Evolutionary conservation across 306 rosid species (phyloP), one percentile per base, ranked within the genome.

Genomic region (Fagus sylvatica): DNA sequence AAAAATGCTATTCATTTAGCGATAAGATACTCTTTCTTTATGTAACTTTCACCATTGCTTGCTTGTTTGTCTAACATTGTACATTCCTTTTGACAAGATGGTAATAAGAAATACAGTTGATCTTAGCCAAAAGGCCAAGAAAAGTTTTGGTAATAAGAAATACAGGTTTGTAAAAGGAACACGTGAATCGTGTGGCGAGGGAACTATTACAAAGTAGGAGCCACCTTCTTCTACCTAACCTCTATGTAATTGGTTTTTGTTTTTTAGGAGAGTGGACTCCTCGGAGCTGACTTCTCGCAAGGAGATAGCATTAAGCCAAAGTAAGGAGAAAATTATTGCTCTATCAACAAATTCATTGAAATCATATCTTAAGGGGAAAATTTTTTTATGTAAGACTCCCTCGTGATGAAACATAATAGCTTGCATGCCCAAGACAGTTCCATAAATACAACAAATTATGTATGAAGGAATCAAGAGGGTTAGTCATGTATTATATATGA

Each of bases 261-360:
- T 65, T 40, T 75, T 75, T 22, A 90, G 95, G 88, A 81, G 73
- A 85, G 86, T 71, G 92, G 88, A 78, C 91, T 88, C 30, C 85
- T 86, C 65, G 79, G 82, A 81, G 95, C 89, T 75, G 91, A 90
- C 49, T 72, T 55, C 79, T 9, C 70, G 81, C 84, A 71, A 73
- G 89, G 84, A 72, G 89, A 78, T 73, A 33, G 56, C 77, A 78
- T 71, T 39, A 78, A 79, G 87, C 85, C 51, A 46, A 80, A 59
- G 73, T 13, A 69, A 32, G 69, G n/a, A 67, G 54, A 19, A 30
- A 19, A 49, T 32, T 1, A 64, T 16, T 2, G 48, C 48, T 16
- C 28, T 37, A 16, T 65, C 17, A 61, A 33, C 11, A 61, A 30
- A 1, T 16, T 19, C 22, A 6, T 36, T 53, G 32, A 7, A n/a